Percentiles rank a stretch among this genome's conserved stretches.
These are phyloP conservation scores for Apiotrichum domesticum DNA, from an alignment of 1,284 basidiomycete genomes.

Conservation along the genomic window DNA sequence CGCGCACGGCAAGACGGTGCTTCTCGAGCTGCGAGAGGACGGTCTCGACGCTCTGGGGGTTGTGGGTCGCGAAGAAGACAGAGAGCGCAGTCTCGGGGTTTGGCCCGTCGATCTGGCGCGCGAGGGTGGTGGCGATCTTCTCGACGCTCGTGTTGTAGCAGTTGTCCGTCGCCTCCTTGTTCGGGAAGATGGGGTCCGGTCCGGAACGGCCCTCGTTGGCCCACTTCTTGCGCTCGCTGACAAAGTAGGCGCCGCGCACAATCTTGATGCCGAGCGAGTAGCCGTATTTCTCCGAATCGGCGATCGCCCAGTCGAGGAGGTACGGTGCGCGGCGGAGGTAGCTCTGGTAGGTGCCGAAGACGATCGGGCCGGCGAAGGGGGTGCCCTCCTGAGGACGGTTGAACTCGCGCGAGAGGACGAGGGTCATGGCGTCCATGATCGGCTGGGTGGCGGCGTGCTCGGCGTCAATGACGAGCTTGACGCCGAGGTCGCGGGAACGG, in stretches of 20 bases:
- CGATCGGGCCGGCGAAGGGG: slow-evolving; percentile 31
- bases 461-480: slow-evolving; percentile 66
- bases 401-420: slow-evolving; percentile 68
- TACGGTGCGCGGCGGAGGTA: slow-evolving; percentile 62
- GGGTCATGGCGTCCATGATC: slow-evolving; percentile 69
- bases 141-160: slow-evolving; percentile 68
- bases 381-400: slow-evolving; percentile 50
- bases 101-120: slow-evolving; percentile 48
- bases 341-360: slow-evolving; percentile 68
- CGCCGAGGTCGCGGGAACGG: slow-evolving; percentile 53
- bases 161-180: slow-evolving; percentile 63
- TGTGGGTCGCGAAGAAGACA: slow-evolving; percentile 82
- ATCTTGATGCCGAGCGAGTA: slow-evolving; percentile 89
- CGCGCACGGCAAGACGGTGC: slow-evolving; percentile 53
- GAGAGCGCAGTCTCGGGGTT: slow-evolving; percentile 53
- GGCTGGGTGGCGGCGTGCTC: slow-evolving; percentile 76
- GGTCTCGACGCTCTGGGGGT: slow-evolving; percentile 60
- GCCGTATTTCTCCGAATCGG: slow-evolving; percentile 61
- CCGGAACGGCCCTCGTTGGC: slow-evolving; percentile 32
- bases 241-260: slow-evolving; percentile 89
- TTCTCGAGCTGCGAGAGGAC: slow-evolving; percentile 60
- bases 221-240: slow-evolving; percentile 56
- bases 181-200: slow-evolving; percentile 49
- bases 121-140: slow-evolving; percentile 53
- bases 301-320: slow-evolving; percentile 61